These are phyloP conservation scores for Melanomma pulvis-pyrius DNA, from an alignment of 495 filamentous ascomycete species.

Conservation along the genomic window DNA sequence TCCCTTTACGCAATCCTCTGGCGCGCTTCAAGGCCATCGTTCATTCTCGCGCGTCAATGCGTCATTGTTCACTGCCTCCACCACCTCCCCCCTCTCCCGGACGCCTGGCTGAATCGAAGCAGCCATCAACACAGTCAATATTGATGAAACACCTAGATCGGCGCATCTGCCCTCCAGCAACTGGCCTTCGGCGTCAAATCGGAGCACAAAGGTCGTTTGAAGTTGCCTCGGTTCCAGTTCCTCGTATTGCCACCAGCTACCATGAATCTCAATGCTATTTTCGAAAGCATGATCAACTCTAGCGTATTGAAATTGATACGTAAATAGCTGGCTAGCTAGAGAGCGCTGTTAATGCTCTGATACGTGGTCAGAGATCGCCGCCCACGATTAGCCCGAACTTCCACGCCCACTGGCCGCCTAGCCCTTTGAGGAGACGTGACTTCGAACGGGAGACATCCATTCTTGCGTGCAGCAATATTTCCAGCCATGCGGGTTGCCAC, in stretches of 20 bases:
- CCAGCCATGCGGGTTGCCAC: conserved; percentile 4
- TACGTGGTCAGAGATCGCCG: background rate
- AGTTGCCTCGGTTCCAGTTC: background rate
- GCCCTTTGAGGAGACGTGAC: background rate
- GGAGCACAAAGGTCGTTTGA: too few species aligned
- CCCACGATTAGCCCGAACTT: background rate
- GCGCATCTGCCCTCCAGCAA: too few species aligned
- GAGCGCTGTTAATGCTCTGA: background rate
- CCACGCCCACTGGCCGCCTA: background rate
- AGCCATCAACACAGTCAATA: too few species aligned
- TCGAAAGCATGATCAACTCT: background rate
- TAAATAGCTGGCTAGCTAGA: background rate
- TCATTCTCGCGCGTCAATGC: background rate
- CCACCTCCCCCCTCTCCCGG: background rate
- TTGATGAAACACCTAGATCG: too few species aligned
- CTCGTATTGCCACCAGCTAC: background rate
- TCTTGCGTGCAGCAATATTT: background rate
- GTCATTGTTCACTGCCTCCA: background rate
- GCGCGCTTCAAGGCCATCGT: too few species aligned
- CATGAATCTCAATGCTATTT: background rate
- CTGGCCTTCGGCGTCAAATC: too few species aligned
- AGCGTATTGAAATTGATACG: background rate
- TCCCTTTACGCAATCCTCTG: too few species aligned
- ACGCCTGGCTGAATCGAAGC: background rate
- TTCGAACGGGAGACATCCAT: background rate